These are phyloP conservation scores for Spergularia marina DNA, from an alignment of 148 eudicot species.

Conservation along the genomic window DNA sequence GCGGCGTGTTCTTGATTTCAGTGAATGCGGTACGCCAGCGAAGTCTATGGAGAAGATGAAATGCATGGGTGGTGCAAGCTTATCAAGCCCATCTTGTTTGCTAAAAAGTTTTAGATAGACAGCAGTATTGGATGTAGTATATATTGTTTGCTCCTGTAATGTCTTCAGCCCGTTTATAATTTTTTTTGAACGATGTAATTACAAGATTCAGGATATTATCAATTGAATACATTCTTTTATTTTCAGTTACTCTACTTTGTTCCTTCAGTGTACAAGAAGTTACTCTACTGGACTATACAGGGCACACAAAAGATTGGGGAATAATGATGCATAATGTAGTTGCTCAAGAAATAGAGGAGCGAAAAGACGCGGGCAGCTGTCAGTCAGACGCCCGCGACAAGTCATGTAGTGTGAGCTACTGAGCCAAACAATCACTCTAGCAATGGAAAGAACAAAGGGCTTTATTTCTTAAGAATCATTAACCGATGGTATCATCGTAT, in stretches of 20 bases:
- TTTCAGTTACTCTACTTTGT: background rate
- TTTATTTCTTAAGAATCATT: background rate
- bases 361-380: too few relatives aligned
- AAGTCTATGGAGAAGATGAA: conserved; percentile 37
- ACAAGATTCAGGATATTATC: conserved; percentile 10
- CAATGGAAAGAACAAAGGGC: background rate
- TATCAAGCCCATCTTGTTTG: conserved; percentile 37
- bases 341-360: too few relatives aligned
- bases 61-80: conserved; percentile 20
- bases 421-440: background rate
- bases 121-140: conserved; percentile 3
- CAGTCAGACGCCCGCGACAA: too few relatives aligned
- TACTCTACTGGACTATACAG: too few relatives aligned
- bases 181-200: conserved; percentile 22
- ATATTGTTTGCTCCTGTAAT: conserved; percentile 18
- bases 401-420: too few relatives aligned
- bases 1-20: conserved; percentile 73
- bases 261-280: background rate
- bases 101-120: conserved; percentile 34
- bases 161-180: background rate
- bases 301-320: too few relatives aligned
- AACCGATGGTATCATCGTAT: background rate
- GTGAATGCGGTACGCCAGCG: conserved; percentile 73
- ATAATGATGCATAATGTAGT: too few relatives aligned
- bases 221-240: conserved; percentile 9